A percentile compares a stretch with the other conserved stretches of the same genome.
These are phyloP conservation scores for Cocos nucifera DNA, from an alignment of 176 grass and related monocot species.

Conservation along the genomic window DNA sequence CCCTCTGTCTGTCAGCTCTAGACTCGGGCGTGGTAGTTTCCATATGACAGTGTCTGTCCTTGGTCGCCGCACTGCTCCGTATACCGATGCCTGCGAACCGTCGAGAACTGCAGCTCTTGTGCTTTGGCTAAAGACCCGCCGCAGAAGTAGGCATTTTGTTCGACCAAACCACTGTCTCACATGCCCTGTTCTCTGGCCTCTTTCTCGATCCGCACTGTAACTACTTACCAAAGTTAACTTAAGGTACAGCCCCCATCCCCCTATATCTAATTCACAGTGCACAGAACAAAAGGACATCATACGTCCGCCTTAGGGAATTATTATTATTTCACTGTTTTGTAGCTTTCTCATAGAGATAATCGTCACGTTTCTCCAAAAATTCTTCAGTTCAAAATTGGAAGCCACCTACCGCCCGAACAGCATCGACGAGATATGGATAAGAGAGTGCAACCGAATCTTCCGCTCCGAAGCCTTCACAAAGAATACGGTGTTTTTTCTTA, in stretches of 20 bases:
- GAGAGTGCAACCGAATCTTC: too few species aligned
- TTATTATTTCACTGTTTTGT: not conserved
- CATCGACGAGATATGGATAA: too few species aligned
- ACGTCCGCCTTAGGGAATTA: not conserved
- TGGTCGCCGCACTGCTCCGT: not conserved
- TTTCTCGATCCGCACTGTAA: not conserved
- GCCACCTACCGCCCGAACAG: too few species aligned
- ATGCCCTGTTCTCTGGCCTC: not conserved
- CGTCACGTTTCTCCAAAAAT: constrained; percentile 14
- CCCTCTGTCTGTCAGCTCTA: not conserved
- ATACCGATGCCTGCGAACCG: not conserved
- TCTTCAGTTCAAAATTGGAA: not conserved
- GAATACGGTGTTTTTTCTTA: too few species aligned
- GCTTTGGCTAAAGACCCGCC: constrained; percentile 18
- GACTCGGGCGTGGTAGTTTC: constrained; percentile 1
- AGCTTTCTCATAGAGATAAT: too few species aligned
- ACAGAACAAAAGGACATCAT: constrained; percentile 7
- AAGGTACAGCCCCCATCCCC: not conserved
- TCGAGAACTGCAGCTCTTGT: not conserved
- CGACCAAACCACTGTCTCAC: not conserved
- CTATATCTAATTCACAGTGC: not conserved
- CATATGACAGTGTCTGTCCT: not conserved
- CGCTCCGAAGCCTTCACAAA: too few species aligned
- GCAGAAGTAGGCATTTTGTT: constrained; percentile 23
- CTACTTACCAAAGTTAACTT: not conserved